Conservation (phyloP, 176 grass and related monocot species). For the barley (Hordeum vulgare) region MorexV3_pseudomolecules_assembly NC_058524.1:167020720-167021219, state of each 20-base stretch:
- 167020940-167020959: too few relatives aligned
- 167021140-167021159: not conserved
- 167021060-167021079: too few relatives aligned
- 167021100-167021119: not conserved
- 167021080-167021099: slow-evolving; percentile 7
- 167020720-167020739: slow-evolving; percentile 42
- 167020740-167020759: slow-evolving; percentile 51
- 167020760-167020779: slow-evolving; percentile 34
- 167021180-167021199: not conserved
- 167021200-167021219: too few relatives aligned
- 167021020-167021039: not conserved
- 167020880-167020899: slow-evolving; percentile 69
- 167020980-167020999: not conserved
- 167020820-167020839: slow-evolving; percentile 26
- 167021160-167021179: not conserved
- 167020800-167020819: slow-evolving; percentile 19
- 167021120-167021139: too few relatives aligned
- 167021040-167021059: too few relatives aligned
- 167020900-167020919: slow-evolving; percentile 19
- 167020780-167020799: slow-evolving; percentile 17
- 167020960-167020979: too few relatives aligned
- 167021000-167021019: not conserved
- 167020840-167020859: slow-evolving; percentile 74
- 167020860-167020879: slow-evolving; percentile 73
- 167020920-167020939: slow-evolving; percentile 9